Evolutionary conservation across 225 moss, liverwort and hornwort genomes (phyloP).

Genomic region (Asterella californica): DNA sequence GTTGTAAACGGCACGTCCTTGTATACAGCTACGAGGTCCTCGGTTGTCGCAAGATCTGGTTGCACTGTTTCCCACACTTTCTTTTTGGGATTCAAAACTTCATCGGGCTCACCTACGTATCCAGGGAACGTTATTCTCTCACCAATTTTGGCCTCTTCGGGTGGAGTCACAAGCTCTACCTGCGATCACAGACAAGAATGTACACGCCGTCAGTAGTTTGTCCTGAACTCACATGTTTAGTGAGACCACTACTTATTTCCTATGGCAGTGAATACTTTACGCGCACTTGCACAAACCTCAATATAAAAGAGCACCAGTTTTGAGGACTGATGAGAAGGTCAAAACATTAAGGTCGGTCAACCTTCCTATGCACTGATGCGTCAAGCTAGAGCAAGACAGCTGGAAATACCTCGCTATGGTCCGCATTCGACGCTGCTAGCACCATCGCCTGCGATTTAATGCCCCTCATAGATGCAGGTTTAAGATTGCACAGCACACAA

Average conservation of each 20-base stretch:
- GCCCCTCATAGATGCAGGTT: slow-evolving; percentile 86
- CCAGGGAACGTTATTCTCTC: slow-evolving; percentile 72
- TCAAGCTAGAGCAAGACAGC: background rate
- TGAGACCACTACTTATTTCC: background rate
- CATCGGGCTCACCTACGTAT: slow-evolving; percentile 62
- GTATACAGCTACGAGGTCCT: slow-evolving; percentile 69
- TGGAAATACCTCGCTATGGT: slow-evolving; percentile 51
- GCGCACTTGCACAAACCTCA: background rate
- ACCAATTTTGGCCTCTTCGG: slow-evolving; percentile 57
- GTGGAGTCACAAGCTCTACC: slow-evolving; percentile 75
- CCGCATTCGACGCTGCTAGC: slow-evolving; percentile 65
- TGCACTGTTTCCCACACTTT: slow-evolving; percentile 91
- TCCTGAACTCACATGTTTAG: background rate
- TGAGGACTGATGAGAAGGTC: background rate
- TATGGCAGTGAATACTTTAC: background rate
- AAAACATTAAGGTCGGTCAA: background rate
- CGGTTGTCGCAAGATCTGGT: slow-evolving; percentile 59
- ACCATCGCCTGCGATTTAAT: slow-evolving; percentile 94
- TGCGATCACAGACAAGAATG: slow-evolving; percentile 7
- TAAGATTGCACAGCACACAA: slow-evolving; percentile 89
- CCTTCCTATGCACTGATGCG: background rate
- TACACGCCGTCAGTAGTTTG: background rate
- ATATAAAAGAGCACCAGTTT: background rate
- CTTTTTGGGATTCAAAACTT: slow-evolving; percentile 83
- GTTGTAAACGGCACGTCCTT: slow-evolving; percentile 79